A percentile compares a stretch with the other conserved stretches of the same genome.
These are phyloP conservation scores for Neurospora sp. DNA, from an alignment of 495 filamentous ascomycete species.

Conservation along the genomic window DNA sequence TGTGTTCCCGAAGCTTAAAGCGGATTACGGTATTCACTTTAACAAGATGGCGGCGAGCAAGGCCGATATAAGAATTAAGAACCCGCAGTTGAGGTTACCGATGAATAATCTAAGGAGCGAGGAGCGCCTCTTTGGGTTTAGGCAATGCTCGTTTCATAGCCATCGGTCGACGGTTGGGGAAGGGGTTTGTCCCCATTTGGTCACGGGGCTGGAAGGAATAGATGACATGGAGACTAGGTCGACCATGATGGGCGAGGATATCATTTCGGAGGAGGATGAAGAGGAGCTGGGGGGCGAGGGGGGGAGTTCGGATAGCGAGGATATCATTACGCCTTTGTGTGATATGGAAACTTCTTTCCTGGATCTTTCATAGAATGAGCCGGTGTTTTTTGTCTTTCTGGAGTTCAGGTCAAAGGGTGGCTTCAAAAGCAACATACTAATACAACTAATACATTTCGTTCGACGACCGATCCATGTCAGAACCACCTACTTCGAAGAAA, in stretches of 20 bases:
- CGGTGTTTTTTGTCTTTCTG: not conserved
- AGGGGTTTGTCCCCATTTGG: slow-evolving; percentile 30
- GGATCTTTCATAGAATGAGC: slow-evolving; percentile 10
- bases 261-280: not conserved
- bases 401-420: not conserved
- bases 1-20: slow-evolving; percentile 24
- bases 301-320: slow-evolving; percentile 7
- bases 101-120: slow-evolving; percentile 34
- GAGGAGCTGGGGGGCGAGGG: slow-evolving; percentile 8
- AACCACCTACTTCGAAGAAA: not conserved
- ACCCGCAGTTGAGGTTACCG: slow-evolving; percentile 37
- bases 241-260: not conserved
- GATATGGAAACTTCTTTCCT: slow-evolving; percentile 19
- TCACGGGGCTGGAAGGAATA: not conserved
- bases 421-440: not conserved
- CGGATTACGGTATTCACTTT: slow-evolving; percentile 34
- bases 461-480: not conserved
- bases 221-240: not conserved
- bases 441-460: not conserved
- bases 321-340: slow-evolving; percentile 15
- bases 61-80: slow-evolving; percentile 37
- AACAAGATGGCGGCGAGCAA: slow-evolving; percentile 31
- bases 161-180: slow-evolving; percentile 36
- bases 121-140: slow-evolving; percentile 38
- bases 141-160: slow-evolving; percentile 39